Evolutionary conservation across 306 rosid genomes (phyloP), one percentile per base, ranked within the genome.

Genomic region (Castanea sativa): DNA sequence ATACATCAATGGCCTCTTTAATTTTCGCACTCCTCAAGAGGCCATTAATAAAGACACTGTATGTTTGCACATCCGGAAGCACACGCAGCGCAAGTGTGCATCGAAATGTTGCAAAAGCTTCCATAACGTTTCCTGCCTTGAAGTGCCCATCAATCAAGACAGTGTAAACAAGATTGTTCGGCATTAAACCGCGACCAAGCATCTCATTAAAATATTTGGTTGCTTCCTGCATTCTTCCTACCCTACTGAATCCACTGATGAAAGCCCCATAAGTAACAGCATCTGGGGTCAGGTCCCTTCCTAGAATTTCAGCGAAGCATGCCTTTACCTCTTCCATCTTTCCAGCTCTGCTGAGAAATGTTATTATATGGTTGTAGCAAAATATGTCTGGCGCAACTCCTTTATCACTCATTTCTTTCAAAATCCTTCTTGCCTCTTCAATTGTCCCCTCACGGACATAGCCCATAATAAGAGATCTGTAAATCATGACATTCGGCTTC

Each of bases 201-300:
- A 87, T 87, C 76, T 84, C 83, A 53, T 84, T 25, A 55, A 87
- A 87, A 73, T 78, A 81, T 68, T 64, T 59, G 57, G 79, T 78
- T n/a, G 88, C 90, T 12, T 78, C 72, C 76, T 73, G 73, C 82
- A 82, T 81, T 65, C 82, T 55, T 52, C 86, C 84, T 15, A 38
- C 79, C 71, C 73, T 84, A 73, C 69, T 15, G 38, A 76, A 76
- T 10, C 79, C 82, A 43, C 70, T 72, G 55, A 87, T 74, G 57
- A 84, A 87, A 73, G 88, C 79, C 58, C 88, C 90, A 63, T 79
- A 87, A 8, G 90, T 84, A 78, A 76, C 79, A 55, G 76, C 86
- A 79, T 84, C 82, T 23, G 88, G 90, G 60, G 49, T 68, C 55
- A 87, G 59, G 58, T 88, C 86, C 10, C 58, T 78, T 38, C 69